phyloP scores from a whole-genome alignment of 2,329 filamentous ascomycete species.

The Metarhizium humberi region DNA sequence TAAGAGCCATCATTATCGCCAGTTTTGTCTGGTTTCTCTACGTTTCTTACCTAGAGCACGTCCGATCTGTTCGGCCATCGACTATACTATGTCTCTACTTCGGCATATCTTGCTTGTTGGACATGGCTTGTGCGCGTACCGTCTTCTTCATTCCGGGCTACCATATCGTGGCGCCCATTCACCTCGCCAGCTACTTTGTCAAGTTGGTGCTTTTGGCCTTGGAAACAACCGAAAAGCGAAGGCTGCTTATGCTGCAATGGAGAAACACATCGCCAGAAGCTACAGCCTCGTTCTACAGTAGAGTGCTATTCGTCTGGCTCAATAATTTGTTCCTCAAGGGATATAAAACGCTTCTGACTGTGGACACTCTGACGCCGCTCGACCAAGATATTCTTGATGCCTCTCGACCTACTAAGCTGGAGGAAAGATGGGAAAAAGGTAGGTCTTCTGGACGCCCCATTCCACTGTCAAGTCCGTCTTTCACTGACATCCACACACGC shows the following conservation, averaged over 20 bases:
- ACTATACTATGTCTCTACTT: conserved; percentile 21
- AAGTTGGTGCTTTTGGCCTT: conserved; percentile 18
- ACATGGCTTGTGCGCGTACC: conserved; percentile 21
- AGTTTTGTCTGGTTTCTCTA: conserved; percentile 9
- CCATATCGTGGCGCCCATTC: conserved; percentile 13
- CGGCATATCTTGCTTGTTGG: conserved; percentile 21
- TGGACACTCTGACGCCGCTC: neutral
- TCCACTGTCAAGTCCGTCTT: neutral
- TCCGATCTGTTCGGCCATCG: conserved; percentile 23
- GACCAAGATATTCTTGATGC: neutral
- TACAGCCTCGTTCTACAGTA: neutral
- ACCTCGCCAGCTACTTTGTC: conserved; percentile 14
- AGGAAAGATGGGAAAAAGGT: neutral
- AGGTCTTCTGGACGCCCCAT: neutral
- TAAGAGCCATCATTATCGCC: conserved; percentile 9
- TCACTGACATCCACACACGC: neutral
- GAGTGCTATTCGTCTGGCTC: neutral
- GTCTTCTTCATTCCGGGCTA: conserved; percentile 18
- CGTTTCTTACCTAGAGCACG: conserved; percentile 22
- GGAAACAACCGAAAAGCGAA: neutral
- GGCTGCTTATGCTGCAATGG: neutral
- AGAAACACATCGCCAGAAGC: neutral
- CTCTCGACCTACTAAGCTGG: neutral
- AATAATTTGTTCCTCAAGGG: neutral
- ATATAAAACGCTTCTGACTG: neutral